Evolutionary conservation across 257 asterid species (phyloP).

Genomic region (Solanum pinnatisectum): DNA sequence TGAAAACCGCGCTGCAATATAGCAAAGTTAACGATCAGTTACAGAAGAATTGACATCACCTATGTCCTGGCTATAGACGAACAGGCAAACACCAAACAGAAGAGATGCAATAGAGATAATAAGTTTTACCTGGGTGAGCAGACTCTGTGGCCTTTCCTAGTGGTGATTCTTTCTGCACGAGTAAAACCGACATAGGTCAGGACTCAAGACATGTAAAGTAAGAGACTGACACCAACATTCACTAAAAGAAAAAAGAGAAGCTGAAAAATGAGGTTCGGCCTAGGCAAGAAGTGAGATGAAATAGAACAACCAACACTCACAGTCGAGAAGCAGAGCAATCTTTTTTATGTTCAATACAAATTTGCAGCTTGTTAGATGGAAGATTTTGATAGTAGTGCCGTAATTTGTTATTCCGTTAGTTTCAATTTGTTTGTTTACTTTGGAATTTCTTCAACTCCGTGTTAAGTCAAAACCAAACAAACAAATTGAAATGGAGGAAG

Average conservation of each 20-base stretch:
- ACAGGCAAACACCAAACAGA: background rate
- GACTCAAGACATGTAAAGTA: background rate
- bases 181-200: background rate
- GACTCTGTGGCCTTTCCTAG: conserved; percentile 55
- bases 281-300: background rate
- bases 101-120: background rate
- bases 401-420: background rate
- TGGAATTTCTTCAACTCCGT: background rate
- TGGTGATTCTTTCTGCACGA: conserved; percentile 70
- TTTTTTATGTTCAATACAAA: background rate
- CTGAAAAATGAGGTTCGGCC: background rate
- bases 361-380: background rate
- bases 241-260: background rate
- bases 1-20: conserved; percentile 67
- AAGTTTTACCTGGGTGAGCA: conserved; percentile 68
- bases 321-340: background rate
- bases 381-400: background rate
- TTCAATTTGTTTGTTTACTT: background rate
- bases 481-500: background rate
- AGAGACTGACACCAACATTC: background rate
- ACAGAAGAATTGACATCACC: background rate
- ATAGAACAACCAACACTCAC: background rate
- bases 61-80: background rate
- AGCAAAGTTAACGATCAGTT: background rate
- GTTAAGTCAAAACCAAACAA: background rate